Evolutionary conservation across 176 grass and related monocot genomes (phyloP).

Genomic region (Saccharum spontaneum): DNA sequence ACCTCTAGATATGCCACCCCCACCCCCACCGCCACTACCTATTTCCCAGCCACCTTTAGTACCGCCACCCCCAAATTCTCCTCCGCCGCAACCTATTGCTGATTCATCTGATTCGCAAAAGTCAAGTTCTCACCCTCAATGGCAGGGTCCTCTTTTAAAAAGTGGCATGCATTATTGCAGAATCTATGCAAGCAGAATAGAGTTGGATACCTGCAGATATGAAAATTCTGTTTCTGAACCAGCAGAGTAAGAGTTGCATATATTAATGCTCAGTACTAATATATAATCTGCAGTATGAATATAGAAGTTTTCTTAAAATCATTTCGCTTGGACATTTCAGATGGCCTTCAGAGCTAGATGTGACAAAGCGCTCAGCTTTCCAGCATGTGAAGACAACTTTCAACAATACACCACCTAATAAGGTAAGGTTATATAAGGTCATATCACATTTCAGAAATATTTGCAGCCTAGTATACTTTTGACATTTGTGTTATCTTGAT

Average conservation of each 20-base stretch:
- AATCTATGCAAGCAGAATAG: constrained; percentile 81
- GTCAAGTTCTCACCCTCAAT: constrained; percentile 43
- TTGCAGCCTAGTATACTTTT: constrained; percentile 3
- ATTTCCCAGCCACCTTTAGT: constrained; percentile 66
- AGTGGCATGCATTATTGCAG: constrained; percentile 83
- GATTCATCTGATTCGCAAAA: constrained; percentile 42
- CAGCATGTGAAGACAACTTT: constrained; percentile 86
- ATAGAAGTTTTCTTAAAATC: constrained; percentile 11
- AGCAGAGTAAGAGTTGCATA: constrained; percentile 62
- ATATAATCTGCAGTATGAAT: neutral
- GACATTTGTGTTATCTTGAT: constrained; percentile 10
- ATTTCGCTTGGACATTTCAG: constrained; percentile 43
- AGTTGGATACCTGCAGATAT: constrained; percentile 77
- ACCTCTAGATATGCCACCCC: constrained; percentile 49
- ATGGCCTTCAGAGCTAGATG: constrained; percentile 89
- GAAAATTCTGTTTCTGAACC: constrained; percentile 70
- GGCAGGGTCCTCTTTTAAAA: constrained; percentile 94
- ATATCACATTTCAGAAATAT: constrained; percentile 30
- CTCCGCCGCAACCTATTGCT: constrained; percentile 47
- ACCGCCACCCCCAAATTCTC: constrained; percentile 74
- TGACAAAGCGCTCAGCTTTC: constrained; percentile 83
- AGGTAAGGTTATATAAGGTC: constrained; percentile 54
- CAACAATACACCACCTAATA: constrained; percentile 65
- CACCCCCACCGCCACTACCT: constrained; percentile 48
- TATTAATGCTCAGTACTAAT: constrained; percentile 4